A percentile compares a stretch with the other conserved stretches of the same genome.
Conservation (phyloP, 2,329 filamentous ascomycete genomes). For the Calonectria hongkongensis region DNA sequence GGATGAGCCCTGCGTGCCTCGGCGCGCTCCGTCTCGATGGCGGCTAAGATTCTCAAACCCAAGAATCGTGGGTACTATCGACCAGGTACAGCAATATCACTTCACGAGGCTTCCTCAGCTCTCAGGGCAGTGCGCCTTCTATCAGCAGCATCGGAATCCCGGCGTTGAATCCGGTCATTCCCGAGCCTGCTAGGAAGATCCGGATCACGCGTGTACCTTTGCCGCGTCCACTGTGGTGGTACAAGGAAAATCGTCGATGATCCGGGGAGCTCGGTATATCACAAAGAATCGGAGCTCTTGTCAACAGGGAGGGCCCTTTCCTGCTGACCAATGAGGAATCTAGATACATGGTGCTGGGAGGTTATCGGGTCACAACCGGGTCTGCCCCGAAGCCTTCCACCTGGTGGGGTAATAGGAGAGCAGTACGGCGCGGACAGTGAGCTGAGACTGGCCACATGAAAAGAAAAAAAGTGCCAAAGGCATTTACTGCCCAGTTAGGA, state of each 20-base stretch:
- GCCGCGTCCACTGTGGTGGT: background rate
- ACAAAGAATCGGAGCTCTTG: background rate
- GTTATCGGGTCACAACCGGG: background rate
- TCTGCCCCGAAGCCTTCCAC: background rate
- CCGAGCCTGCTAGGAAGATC: background rate
- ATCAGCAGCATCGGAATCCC: constrained; percentile 1
- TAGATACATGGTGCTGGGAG: background rate
- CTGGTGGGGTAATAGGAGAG: background rate
- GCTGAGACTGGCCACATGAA: constrained; percentile 6
- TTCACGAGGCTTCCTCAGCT: background rate
- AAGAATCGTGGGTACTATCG: background rate
- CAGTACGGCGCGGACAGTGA: constrained; percentile 11
- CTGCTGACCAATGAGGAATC: background rate
- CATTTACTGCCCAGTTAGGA: background rate
- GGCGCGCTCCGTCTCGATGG: background rate
- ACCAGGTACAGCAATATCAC: background rate
- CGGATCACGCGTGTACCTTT: background rate
- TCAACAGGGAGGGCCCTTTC: background rate
- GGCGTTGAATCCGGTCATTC: background rate
- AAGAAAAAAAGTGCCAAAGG: background rate
- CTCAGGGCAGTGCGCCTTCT: background rate
- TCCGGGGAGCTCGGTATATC: background rate
- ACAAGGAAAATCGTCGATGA: background rate
- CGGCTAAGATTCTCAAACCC: background rate
- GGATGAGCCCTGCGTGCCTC: background rate